Evolutionary conservation across 2,329 filamentous ascomycete genomes (phyloP).

Genomic region (Penicillium sp.): DNA sequence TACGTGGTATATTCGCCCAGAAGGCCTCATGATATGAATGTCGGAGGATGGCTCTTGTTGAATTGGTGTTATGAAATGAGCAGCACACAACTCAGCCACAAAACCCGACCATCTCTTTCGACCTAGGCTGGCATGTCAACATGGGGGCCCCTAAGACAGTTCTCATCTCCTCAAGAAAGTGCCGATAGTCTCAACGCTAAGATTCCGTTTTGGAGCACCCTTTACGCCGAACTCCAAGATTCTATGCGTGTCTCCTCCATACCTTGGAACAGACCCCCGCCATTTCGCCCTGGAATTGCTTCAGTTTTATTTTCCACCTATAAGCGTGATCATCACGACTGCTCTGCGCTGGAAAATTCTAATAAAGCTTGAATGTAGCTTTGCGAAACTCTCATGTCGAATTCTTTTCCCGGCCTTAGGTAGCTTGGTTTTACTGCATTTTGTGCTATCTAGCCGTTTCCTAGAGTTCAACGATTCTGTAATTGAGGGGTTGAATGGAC

Average conservation of each 20-base stretch:
- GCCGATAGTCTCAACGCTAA: neutral
- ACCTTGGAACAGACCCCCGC: neutral
- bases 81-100: too few relatives aligned
- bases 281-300: neutral
- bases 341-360: neutral
- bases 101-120: too few relatives aligned
- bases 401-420: neutral
- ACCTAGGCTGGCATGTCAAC: neutral
- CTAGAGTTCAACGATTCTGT: too few relatives aligned
- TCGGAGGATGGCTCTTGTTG: too few relatives aligned
- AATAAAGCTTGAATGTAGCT: neutral
- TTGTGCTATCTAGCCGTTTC: neutral
- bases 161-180: neutral
- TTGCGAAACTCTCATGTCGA: neutral
- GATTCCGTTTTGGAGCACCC: too few relatives aligned
- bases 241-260: neutral
- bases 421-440: neutral
- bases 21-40: neutral
- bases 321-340: neutral
- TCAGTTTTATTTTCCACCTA: constrained; percentile 20
- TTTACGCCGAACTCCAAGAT: neutral
- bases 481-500: neutral
- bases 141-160: neutral
- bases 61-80: too few relatives aligned
- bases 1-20: neutral